Base-by-base conservation (phyloP, 192 early-diverging fungal species). In the Coemansia sp. region DNA sequence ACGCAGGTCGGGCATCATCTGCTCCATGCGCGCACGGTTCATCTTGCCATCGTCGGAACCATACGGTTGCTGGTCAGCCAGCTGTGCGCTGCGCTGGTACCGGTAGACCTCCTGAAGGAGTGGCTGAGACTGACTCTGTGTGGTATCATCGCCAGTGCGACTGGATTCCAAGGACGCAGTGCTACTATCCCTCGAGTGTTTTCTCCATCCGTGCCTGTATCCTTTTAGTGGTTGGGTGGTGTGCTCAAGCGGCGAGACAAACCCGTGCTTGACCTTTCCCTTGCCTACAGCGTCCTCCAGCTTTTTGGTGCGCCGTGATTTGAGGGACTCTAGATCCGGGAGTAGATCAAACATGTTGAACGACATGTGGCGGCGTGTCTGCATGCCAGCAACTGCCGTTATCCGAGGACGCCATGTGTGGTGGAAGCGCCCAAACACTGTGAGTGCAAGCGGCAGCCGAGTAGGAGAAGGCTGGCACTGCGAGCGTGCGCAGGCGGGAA, bases 281-380 rank as follows among this genome's bases (percentile, higher is more conserved):
- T 70, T 67, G 18, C 56, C 72, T 8, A 80, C 77, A 23, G 77
- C 77, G 18, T 71, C 72, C 57, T 71, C 72, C 21, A 80, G 64
- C 19, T 54, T 65, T 50, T 71, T 62, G 0, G 77, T 71, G 43
- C 77, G 67, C 19, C 74, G 70, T 23, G 61, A 68, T 57, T 66
- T 69, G 37, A 80, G 69, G 23, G 54, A 44, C 41, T 80, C 72
- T 9, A 80, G 77, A 45, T 75, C 77, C 0, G 77, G 77, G 42
- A 80, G 69, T 56, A 80, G 69, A 52, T 80, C 77, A 65, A 80
- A 80, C 71, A 80, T 74, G 63, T 80, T 80, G 65, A 80, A 80
- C 23, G 75, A 77, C 9, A 72, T 11, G 12, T 26, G 26, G 26
- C 57, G 26, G 37, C 57, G 32, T 0, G 11, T 54, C 21, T 54